Evolutionary conservation across 2,329 filamentous ascomycete genomes (phyloP).

Genomic region (Cryphonectria carpinicola): DNA sequence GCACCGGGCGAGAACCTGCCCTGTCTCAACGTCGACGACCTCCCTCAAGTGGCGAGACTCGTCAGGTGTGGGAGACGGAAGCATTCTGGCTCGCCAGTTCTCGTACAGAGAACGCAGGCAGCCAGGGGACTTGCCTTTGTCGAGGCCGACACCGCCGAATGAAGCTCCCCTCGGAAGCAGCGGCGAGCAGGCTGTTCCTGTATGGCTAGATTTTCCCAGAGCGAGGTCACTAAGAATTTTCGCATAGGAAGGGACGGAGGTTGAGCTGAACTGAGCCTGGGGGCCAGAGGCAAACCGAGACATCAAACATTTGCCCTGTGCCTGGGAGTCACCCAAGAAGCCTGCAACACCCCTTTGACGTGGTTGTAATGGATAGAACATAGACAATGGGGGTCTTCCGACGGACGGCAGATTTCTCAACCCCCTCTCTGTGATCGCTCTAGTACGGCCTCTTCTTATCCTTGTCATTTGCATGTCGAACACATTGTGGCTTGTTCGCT

Average conservation of each 20-base stretch:
- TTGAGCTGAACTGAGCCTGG: background rate
- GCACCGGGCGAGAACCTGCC: slow-evolving; percentile 7
- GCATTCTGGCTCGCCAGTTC: background rate
- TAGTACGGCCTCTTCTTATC: background rate
- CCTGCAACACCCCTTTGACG: background rate
- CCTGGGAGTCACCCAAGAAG: background rate
- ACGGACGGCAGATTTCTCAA: background rate
- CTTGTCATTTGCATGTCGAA: background rate
- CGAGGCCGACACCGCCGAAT: background rate
- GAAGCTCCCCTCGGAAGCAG: background rate
- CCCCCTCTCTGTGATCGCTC: background rate
- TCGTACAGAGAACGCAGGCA: background rate
- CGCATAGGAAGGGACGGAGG: background rate
- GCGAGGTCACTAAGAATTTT: background rate
- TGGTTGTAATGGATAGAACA: background rate
- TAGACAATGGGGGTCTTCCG: background rate
- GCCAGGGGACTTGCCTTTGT: background rate
- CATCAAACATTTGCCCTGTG: background rate
- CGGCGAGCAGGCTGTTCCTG: background rate
- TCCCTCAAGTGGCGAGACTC: background rate
- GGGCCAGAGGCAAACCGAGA: background rate
- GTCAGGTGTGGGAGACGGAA: background rate
- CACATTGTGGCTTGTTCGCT: background rate
- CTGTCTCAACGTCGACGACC: background rate
- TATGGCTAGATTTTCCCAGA: background rate